Percentiles rank a stretch among this genome's conserved stretches.
Conservation (phyloP, 2,329 filamentous ascomycete species). For the Gnomoniopsis sp. region DNA sequence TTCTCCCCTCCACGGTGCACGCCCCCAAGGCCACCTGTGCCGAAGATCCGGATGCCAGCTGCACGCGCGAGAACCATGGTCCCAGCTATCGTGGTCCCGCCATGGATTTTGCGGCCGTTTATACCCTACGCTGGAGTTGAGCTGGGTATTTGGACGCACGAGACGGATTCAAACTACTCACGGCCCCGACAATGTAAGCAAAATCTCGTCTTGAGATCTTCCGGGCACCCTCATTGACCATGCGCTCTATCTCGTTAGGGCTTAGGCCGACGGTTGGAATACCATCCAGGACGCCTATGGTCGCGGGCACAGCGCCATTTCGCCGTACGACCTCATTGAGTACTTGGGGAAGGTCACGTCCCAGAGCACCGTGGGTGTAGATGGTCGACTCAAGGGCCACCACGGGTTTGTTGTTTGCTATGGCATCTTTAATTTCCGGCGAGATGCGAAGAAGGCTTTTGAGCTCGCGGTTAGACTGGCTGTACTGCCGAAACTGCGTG, state of each 20-base stretch:
- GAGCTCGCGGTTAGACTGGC: constrained; percentile 23
- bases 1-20: constrained; percentile 86
- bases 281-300: constrained; percentile 83
- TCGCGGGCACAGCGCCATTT: constrained; percentile 82
- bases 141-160: background rate
- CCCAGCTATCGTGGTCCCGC: constrained; percentile 88
- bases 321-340: constrained; percentile 78
- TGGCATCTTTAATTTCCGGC: constrained; percentile 76
- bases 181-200: constrained; percentile 74
- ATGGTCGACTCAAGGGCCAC: constrained; percentile 95
- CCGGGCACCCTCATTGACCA: constrained; percentile 68
- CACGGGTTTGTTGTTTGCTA: constrained; percentile 72
- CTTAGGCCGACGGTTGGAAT: constrained; percentile 76
- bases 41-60: constrained; percentile 89
- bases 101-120: constrained; percentile 67
- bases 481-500: background rate
- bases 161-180: constrained; percentile 35
- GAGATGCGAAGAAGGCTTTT: constrained; percentile 63
- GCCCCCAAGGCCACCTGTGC: constrained; percentile 89
- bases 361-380: constrained; percentile 89
- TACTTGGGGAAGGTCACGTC: constrained; percentile 53
- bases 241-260: constrained; percentile 66
- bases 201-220: constrained; percentile 90
- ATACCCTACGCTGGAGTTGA: constrained; percentile 47
- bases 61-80: constrained; percentile 87